Evolutionary conservation across 345 rosid species (phyloP), one percentile per base, ranked within the genome.

Genomic region (Camelina hispida): DNA sequence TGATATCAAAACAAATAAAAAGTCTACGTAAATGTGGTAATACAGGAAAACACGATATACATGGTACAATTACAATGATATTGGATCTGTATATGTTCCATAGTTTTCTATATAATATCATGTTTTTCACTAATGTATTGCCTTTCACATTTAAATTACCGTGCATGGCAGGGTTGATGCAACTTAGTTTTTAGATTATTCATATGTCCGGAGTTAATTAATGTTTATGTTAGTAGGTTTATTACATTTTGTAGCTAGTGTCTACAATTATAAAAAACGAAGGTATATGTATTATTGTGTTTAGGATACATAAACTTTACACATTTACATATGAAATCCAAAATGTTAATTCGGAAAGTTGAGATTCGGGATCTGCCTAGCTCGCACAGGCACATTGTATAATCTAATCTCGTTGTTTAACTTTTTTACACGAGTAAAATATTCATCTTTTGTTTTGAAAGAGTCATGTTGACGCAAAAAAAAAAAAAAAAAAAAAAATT

Each of bases 61-160:
- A 3, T 28, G 30, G 30, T 28, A 28, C 5, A 28, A 28, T 28
- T 28, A 28, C 30, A 28, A 28, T 28, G 30, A 28, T 3, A 4
- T 28, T 28, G 30, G 30, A 28, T 28, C 30, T 28, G 25, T 28
- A 4, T 28, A 28, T 28, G 30, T 28, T 28, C 5, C 30, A 28
- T 28, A 28, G 30, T 28, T 28, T 28, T 28, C 30, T 28, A 28
- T 28, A 28, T 28, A 28, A 28, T 4, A 28, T 28, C 30, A 28
- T 28, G 30, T 28, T 28, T 28, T 28, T 28, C 5, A 28, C 30
- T 28, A 28, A 28, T 28, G 4, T 28, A 4, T 75, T 68, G 55
- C 46, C 68, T 68, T 60, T 68, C 63, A 53, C 69, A 62, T 62
- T 40, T 50, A 8, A 23, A 14, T 28, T 61, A 53, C 5, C 46